These are phyloP conservation scores for Lumnitzera racemosa DNA, from an alignment of 345 rosid genomes.

Conservation along the genomic window DNA sequence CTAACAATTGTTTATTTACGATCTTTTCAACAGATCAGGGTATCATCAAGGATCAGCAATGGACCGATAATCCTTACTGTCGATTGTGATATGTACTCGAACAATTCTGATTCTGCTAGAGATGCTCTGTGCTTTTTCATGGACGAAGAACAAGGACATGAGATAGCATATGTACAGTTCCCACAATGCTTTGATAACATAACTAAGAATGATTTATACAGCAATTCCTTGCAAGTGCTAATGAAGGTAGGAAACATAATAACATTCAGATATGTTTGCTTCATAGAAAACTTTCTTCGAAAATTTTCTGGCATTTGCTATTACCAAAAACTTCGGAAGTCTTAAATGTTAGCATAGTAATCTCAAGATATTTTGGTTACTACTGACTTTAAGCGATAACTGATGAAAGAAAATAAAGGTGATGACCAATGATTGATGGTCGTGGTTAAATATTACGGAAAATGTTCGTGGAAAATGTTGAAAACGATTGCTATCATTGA, in stretches of 20 bases:
- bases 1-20: neutral
- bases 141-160: constrained; percentile 35
- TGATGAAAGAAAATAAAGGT: too few relatives aligned
- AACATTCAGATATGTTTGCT: neutral
- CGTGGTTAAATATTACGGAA: too few relatives aligned
- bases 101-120: constrained; percentile 26
- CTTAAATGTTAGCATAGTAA: too few relatives aligned
- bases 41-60: constrained; percentile 39
- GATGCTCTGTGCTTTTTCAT: constrained; percentile 45
- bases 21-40: constrained; percentile 29
- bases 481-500: too few relatives aligned
- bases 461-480: too few relatives aligned
- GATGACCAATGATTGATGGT: too few relatives aligned
- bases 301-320: too few relatives aligned
- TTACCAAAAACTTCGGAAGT: too few relatives aligned
- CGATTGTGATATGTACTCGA: constrained; percentile 53
- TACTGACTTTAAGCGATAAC: too few relatives aligned
- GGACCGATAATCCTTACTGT: constrained; percentile 28
- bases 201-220: constrained; percentile 29
- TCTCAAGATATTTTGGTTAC: too few relatives aligned
- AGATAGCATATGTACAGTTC: constrained; percentile 31
- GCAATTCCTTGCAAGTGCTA: constrained; percentile 3
- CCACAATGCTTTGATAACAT: constrained; percentile 26
- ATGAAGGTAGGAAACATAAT: constrained; percentile 13
- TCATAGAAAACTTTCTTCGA: too few relatives aligned